Evolutionary conservation across 176 grass and related monocot species (phyloP).

Genomic region (Eragrostis curvula): DNA sequence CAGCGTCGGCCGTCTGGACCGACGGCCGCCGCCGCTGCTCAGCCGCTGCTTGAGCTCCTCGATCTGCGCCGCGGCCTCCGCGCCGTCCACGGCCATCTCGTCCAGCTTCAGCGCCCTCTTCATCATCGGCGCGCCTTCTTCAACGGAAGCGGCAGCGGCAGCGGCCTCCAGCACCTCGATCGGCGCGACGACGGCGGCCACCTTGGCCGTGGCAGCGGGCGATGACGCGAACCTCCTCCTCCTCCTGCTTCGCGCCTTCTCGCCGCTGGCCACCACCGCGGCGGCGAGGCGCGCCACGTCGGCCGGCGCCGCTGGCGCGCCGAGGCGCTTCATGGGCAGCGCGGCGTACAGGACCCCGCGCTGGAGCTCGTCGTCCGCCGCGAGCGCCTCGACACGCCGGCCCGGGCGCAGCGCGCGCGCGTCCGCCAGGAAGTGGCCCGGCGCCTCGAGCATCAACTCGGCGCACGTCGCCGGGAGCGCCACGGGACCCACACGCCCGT

Average conservation of each 20-base stretch:
- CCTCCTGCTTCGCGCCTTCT: not conserved
- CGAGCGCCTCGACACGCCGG: conserved; percentile 55
- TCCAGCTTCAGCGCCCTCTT: conserved; percentile 35
- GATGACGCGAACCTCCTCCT: not conserved
- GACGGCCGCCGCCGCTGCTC: conserved; percentile 51
- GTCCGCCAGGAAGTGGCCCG: conserved; percentile 79
- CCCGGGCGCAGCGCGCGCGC: conserved; percentile 59
- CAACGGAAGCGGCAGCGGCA: not conserved
- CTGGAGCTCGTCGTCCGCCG: conserved; percentile 77
- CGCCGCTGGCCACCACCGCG: conserved; percentile 56
- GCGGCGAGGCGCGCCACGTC: conserved; percentile 62
- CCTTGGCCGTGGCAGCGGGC: conserved; percentile 49
- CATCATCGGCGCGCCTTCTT: not conserved
- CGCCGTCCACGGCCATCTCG: conserved; percentile 57
- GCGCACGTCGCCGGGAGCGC: conserved; percentile 54
- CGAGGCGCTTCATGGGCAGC: conserved; percentile 82
- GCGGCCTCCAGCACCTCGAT: conserved; percentile 8
- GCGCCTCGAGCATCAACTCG: conserved; percentile 85
- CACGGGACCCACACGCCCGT: conserved; percentile 47
- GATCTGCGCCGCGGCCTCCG: conserved; percentile 51
- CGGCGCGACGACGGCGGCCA: conserved; percentile 44
- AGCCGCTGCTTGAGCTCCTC: conserved; percentile 75
- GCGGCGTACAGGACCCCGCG: conserved; percentile 58
- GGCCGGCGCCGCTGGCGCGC: conserved; percentile 44
- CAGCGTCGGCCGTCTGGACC: conserved; percentile 72